Percentiles rank a stretch among this genome's conserved stretches.
These are phyloP conservation scores for Fraxinus greggii DNA, from an alignment of 305 asterid species.

Conservation along the genomic window DNA sequence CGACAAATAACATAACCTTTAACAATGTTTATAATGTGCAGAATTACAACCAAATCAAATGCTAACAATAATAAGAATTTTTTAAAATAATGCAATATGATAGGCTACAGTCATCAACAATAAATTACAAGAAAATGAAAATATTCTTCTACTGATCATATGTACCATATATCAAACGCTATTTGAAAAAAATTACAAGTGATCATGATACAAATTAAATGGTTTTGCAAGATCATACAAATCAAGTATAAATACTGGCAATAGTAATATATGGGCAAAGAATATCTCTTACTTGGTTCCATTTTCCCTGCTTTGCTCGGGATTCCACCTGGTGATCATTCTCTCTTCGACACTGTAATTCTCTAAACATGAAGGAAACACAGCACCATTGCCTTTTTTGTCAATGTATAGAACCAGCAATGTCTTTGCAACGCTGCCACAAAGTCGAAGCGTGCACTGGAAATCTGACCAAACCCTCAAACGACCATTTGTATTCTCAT, in stretches of 20 bases:
- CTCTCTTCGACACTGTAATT: conserved; percentile 53
- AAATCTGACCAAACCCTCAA: conserved; percentile 80
- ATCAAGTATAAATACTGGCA: background rate
- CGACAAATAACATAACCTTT: background rate
- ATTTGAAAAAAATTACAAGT: background rate
- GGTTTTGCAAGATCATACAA: background rate
- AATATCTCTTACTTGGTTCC: background rate
- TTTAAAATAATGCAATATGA: background rate
- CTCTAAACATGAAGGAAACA: conserved; percentile 41
- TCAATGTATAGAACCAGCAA: conserved; percentile 50
- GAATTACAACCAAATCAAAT: background rate
- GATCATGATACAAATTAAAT: background rate
- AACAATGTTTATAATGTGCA: no score
- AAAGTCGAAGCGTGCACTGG: conserved; percentile 70
- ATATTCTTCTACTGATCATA: background rate
- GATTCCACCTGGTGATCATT: conserved; percentile 61
- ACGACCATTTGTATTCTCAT: conserved; percentile 35
- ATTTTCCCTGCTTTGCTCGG: conserved; percentile 54
- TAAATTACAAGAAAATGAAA: no score
- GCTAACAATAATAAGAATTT: background rate
- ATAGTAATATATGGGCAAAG: background rate
- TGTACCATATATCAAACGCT: background rate
- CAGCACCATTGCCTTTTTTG: conserved; percentile 16
- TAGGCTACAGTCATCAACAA: background rate
- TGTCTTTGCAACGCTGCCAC: conserved; percentile 82